Evolutionary conservation across 2,329 filamentous ascomycete genomes (phyloP), one percentile per base, ranked within the genome.

Genomic region (Colletotrichum orchidophilum): DNA sequence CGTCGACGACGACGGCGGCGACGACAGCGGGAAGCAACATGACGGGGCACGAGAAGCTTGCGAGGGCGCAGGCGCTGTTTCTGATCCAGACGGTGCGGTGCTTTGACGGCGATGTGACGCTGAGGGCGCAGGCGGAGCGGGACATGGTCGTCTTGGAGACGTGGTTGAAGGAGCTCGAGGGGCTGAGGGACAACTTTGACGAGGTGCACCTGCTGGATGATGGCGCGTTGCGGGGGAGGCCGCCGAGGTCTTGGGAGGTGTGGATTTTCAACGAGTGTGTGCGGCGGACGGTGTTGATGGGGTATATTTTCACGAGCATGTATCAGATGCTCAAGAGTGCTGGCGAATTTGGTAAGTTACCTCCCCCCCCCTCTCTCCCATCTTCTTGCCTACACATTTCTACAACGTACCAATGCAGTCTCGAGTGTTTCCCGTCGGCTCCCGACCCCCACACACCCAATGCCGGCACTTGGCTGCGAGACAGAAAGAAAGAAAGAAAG

Each of bases 201-300:
- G 76, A 75, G 21, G 71, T 75, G 55, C 75, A 62, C 71, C 72
- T 53, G 11, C 64, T 79, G 54, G 73, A 77, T 2, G 63, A 72
- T 24, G 61, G 70, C 4, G 73, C 68, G 57, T 67, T 78, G 39
- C 76, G 78, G 35, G 78, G 81, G 3, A 76, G 75, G 29, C 79
- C 81, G 26, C 83, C 84, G 1, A 76, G 80, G 62, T 81, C 76
- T 29, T 86, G 84, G 84, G 83, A 86, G 77, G 82, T 77, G 76
- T 86, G 84, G 84, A 68, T 85, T 11, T 78, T 86, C 15, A 75
- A 81, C 4, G 84, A 86, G 75, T 83, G 81, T 67, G 75, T 80
- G 7, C 78, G 84, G 18, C 79, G 83, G 49, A 85, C 82, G 0
- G 74, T 79, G 13, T 70, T 85, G 66, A 78, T 81, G 68, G 73